Conservation (phyloP, 805 yeast species). For the Kodamaea kakaduensis region DNA sequence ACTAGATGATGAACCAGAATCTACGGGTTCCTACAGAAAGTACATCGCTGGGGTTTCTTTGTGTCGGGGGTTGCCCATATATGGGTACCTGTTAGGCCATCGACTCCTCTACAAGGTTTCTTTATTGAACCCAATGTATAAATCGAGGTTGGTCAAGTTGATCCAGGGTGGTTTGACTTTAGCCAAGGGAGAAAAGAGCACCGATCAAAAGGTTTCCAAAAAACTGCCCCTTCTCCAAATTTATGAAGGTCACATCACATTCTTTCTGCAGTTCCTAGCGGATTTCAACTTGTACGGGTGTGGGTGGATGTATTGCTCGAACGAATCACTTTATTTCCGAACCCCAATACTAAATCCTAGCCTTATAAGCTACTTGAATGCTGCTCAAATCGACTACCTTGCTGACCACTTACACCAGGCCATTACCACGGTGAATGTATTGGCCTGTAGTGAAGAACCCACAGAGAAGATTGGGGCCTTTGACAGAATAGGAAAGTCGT, state of each 20-base stretch:
- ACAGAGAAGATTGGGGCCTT: slow-evolving; percentile 15
- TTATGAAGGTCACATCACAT: slow-evolving; percentile 81
- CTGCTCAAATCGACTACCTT: slow-evolving; percentile 10
- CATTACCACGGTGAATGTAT: slow-evolving; percentile 26
- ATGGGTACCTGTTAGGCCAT: slow-evolving; percentile 74
- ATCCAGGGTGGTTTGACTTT: slow-evolving; percentile 23
- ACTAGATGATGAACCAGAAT: slow-evolving; percentile 4
- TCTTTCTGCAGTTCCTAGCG: slow-evolving; percentile 66
- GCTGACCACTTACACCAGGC: slow-evolving; percentile 15
- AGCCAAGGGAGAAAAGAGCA: slow-evolving; percentile 2
- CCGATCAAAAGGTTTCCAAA: slow-evolving; percentile 1
- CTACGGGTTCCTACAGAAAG: slow-evolving; percentile 19
- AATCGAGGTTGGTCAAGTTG: slow-evolving; percentile 49
- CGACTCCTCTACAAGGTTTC: slow-evolving; percentile 64
- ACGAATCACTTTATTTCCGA: slow-evolving; percentile 45
- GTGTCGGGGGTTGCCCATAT: slow-evolving; percentile 75
- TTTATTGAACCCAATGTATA: slow-evolving; percentile 58
- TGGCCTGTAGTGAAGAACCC: slow-evolving; percentile 15
- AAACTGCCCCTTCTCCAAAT: no score
- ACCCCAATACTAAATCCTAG: slow-evolving; percentile 41
- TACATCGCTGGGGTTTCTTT: slow-evolving; percentile 58
- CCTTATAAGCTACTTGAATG: slow-evolving; percentile 1
- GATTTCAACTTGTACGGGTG: slow-evolving; percentile 87
- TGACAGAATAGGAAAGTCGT: slow-evolving; percentile 56
- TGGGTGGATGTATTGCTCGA: slow-evolving; percentile 57